Evolutionary conservation across 2,329 filamentous ascomycete species (phyloP).

Genomic region (Geosmithia putterillii): DNA sequence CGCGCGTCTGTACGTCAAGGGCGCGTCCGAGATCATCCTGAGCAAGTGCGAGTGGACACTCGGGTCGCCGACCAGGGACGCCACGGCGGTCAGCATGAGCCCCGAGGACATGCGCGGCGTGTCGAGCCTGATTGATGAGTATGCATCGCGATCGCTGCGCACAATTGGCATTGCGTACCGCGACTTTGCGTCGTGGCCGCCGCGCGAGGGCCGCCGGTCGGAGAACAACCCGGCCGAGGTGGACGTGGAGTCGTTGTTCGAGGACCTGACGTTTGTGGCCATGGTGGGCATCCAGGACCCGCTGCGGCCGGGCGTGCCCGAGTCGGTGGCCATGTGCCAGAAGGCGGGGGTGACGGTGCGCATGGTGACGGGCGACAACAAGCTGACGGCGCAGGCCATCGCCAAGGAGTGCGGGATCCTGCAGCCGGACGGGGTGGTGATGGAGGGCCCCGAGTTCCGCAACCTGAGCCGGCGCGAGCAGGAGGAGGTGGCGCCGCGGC

Average conservation of each 20-base stretch:
- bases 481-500: slow-evolving; percentile 52
- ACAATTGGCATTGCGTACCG: slow-evolving; percentile 77
- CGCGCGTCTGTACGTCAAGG: slow-evolving; percentile 49
- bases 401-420: slow-evolving; percentile 69
- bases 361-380: slow-evolving; percentile 81
- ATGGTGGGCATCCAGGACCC: slow-evolving; percentile 76
- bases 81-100: slow-evolving; percentile 29
- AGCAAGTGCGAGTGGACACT: slow-evolving; percentile 40
- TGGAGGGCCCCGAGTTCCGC: slow-evolving; percentile 70
- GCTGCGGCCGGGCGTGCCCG: slow-evolving; percentile 59
- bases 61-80: slow-evolving; percentile 30
- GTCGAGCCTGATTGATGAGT: slow-evolving; percentile 58
- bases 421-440: slow-evolving; percentile 52
- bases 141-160: slow-evolving; percentile 68
- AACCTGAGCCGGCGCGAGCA: slow-evolving; percentile 56
- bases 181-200: slow-evolving; percentile 79
- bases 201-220: slow-evolving; percentile 42
- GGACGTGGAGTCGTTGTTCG: slow-evolving; percentile 55
- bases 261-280: slow-evolving; percentile 54
- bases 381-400: slow-evolving; percentile 66
- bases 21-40: slow-evolving; percentile 53
- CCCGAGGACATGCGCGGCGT: slow-evolving; percentile 38
- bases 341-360: slow-evolving; percentile 66
- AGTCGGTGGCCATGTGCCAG: slow-evolving; percentile 63
- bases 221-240: slow-evolving; percentile 46